phyloP scores from a whole-genome alignment of 805 yeast species.

The Nakazawaea wyomingensis region DNA sequence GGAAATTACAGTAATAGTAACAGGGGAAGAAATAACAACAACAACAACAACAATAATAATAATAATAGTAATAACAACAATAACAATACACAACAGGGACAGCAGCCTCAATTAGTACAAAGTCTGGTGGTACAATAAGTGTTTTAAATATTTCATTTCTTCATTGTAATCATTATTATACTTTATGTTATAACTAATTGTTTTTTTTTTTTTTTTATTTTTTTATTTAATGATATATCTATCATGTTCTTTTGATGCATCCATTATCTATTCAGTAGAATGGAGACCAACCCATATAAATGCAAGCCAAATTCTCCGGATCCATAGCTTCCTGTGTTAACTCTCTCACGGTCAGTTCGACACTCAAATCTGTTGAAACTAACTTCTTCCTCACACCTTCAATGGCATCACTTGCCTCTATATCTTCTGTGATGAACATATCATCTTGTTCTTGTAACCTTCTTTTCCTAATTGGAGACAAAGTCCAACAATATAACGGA shows the following conservation, averaged over 20 bases:
- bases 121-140: not conserved
- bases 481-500: constrained; percentile 88
- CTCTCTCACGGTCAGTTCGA: constrained; percentile 81
- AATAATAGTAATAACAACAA: not conserved
- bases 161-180: not conserved
- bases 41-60: not conserved
- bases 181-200: too few species aligned
- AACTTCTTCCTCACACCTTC: constrained; percentile 68
- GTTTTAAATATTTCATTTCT: constrained; percentile 2
- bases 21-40: constrained; percentile 3
- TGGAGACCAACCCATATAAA: constrained; percentile 85
- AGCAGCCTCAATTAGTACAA: not conserved
- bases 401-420: constrained; percentile 69
- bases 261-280: too few species aligned
- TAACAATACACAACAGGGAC: not conserved
- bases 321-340: constrained; percentile 73
- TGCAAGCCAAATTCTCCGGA: constrained; percentile 58
- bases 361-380: constrained; percentile 59
- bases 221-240: too few species aligned
- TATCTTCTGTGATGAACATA: constrained; percentile 18
- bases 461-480: constrained; percentile 66
- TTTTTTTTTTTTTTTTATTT: not conserved
- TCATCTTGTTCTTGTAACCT: constrained; percentile 36
- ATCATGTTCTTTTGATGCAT: too few species aligned
- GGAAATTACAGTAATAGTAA: not conserved